Conservation (phyloP, 768 basidiomycete species). For the Russula lepida region DNA sequence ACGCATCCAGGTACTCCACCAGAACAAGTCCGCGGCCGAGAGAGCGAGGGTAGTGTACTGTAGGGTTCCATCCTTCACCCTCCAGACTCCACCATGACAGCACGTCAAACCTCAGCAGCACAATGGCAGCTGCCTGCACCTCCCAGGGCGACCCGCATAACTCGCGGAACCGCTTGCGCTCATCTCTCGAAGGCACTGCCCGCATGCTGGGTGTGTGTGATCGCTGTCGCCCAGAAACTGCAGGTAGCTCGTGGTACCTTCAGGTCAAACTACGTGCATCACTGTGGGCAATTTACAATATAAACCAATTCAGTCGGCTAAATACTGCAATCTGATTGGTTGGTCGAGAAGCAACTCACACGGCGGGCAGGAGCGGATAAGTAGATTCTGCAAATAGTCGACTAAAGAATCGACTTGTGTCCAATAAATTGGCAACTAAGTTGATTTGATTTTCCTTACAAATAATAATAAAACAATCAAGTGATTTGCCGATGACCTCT, state of each 20-base stretch:
- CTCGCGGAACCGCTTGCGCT: background rate
- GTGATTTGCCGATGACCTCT: too few relatives aligned
- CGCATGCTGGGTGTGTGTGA: background rate
- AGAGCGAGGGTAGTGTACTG: background rate
- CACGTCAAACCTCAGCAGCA: background rate
- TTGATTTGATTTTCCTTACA: too few relatives aligned
- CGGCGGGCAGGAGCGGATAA: too few relatives aligned
- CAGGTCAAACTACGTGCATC: too few relatives aligned
- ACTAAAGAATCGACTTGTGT: too few relatives aligned
- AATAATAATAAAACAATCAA: too few relatives aligned
- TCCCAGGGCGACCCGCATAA: background rate
- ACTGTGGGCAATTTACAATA: too few relatives aligned
- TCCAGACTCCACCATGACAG: background rate
- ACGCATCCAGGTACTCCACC: background rate
- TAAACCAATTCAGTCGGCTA: too few relatives aligned
- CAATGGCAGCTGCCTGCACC: background rate
- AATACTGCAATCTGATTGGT: too few relatives aligned
- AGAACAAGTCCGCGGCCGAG: background rate
- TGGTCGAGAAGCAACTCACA: too few relatives aligned
- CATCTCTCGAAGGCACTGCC: background rate
- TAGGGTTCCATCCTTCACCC: background rate
- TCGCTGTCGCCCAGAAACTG: background rate
- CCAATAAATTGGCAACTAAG: too few relatives aligned
- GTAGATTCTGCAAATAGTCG: too few relatives aligned
- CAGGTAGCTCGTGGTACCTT: background rate